Conservation (phyloP, 805 yeast species). For the Kluyveromyces lactis region DNA sequence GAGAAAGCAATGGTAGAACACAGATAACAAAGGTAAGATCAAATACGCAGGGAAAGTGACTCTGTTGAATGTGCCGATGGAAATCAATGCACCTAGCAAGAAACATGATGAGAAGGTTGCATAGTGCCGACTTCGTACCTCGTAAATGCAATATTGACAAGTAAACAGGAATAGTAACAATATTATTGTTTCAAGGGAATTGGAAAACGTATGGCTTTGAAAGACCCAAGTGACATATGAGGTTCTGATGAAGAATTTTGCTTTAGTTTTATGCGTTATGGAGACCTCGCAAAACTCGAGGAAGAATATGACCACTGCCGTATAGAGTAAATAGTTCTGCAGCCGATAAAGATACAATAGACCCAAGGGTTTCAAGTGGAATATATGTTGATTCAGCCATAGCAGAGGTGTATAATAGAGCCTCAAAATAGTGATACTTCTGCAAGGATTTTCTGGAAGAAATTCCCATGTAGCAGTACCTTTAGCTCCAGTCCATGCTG, state of each 20-base stretch:
- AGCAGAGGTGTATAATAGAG: constrained; percentile 59
- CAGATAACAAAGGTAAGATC: constrained; percentile 46
- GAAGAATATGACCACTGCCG: constrained; percentile 33
- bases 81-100: constrained; percentile 39
- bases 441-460: constrained; percentile 34
- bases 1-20: constrained; percentile 36
- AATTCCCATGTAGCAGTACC: constrained; percentile 79
- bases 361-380: constrained; percentile 34
- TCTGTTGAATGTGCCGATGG: constrained; percentile 76
- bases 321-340: constrained; percentile 32
- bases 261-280: constrained; percentile 37
- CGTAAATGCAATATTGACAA: constrained; percentile 26
- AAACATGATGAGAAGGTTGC: constrained; percentile 12
- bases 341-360: constrained; percentile 49
- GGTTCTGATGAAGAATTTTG: constrained; percentile 32
- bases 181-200: constrained; percentile 60
- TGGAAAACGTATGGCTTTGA: constrained; percentile 87
- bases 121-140: constrained; percentile 6
- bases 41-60: constrained; percentile 76
- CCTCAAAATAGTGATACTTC: constrained; percentile 66
- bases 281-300: constrained; percentile 41
- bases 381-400: constrained; percentile 11
- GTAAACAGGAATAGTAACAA: constrained; percentile 35
- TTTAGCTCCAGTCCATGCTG: constrained; percentile 6
- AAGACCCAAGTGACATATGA: constrained; percentile 68